Evolutionary conservation across 164 flowering plant species (phyloP).

Genomic region (Buxus sempervirens): DNA sequence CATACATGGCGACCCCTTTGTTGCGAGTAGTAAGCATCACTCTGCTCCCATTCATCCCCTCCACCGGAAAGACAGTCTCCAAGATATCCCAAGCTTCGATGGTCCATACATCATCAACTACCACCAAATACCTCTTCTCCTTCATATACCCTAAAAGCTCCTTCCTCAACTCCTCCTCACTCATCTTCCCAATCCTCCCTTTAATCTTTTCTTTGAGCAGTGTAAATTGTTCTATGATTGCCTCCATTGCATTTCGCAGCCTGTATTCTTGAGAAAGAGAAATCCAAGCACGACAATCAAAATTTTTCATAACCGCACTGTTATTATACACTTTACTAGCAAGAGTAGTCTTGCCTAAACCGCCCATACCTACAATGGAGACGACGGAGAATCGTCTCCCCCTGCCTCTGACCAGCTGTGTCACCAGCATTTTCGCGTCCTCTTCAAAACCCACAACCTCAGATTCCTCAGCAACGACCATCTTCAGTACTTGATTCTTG

Average conservation of each 20-base stretch:
- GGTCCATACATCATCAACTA: constrained; percentile 6
- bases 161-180: not conserved
- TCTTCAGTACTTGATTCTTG: not conserved
- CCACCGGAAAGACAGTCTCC: not conserved
- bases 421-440: not conserved
- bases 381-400: not conserved
- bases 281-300: not conserved
- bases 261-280: not conserved
- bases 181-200: not conserved
- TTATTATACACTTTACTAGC: not conserved
- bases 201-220: not conserved
- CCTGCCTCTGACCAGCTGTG: not conserved
- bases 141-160: not conserved
- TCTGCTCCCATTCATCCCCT: not conserved
- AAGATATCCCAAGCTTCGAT: constrained; percentile 4
- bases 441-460: not conserved
- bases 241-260: not conserved
- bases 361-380: constrained; percentile 2
- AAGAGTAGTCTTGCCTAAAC: constrained; percentile 8
- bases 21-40: not conserved
- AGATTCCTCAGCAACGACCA: not conserved
- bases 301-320: not conserved
- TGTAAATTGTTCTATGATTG: not conserved
- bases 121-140: not conserved
- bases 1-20: not conserved